Evolutionary conservation across 345 rosid genomes (phyloP), one percentile per base, ranked within the genome.

Genomic region (Moringa oleifera): DNA sequence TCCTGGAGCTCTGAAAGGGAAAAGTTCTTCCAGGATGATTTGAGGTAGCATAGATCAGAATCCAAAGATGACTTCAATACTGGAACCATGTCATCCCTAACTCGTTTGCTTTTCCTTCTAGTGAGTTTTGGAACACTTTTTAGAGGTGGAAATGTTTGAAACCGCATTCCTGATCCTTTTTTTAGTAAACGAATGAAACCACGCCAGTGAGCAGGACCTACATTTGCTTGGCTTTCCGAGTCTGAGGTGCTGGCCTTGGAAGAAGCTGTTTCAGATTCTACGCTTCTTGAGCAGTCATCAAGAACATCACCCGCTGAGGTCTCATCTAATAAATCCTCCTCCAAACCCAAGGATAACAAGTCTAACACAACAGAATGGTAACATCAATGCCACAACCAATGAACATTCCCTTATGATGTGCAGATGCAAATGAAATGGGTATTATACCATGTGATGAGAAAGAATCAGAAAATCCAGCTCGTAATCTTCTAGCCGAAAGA

Each of bases 11-110:
- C 96, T 9, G 65, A 53, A 51, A 90, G 83, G 6, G 95, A 65
- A 62, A 81, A 90, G 70, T 85, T 88, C 77, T 77, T 90, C 97
- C 96, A 88, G 11, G 82, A 70, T 46, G 96, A 76, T 69, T 86
- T 86, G 57, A 93, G 83, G 57, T 66, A 72, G 74, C 71, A 72
- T 22, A 87, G 68, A 12, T 92, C 96, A 53, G 85, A 67, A 59
- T 79, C 90, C n/a, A 86, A 64, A 58, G 83, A 28, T 57, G 85
- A 59, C 31, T 62, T 71, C 31, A 81, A 0, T 22, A 65, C 56
- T 4, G 87, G 85, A 55, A 81, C 77, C 67, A 77, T 68, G n/a
- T 71, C 79, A 20, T 82, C 96, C 52, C 88, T 79, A 51, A 77
- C 67, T 61, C 85, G 80, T 72, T 73, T 80, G 73, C 84, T 82